phyloP scores from a whole-genome alignment of 75 land plant species.

The Chamaecyparis obtusa region DNA sequence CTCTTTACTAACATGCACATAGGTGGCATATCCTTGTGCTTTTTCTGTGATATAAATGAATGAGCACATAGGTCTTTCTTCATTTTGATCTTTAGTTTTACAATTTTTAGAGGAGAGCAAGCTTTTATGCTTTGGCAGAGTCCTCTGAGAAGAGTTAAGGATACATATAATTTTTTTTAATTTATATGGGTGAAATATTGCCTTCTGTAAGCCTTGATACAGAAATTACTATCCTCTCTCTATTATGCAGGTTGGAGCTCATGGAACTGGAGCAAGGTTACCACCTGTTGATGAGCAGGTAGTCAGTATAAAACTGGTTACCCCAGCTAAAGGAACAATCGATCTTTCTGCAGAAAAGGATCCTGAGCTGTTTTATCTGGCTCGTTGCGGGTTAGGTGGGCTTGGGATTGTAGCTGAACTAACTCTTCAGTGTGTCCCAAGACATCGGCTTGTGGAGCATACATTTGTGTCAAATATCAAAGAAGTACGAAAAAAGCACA shows the following conservation, averaged over 20 bases:
- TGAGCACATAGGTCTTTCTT: too few species aligned
- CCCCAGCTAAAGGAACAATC: conserved; percentile 90
- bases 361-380: conserved; percentile 94
- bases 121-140: too few species aligned
- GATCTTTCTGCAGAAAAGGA: conserved; percentile 87
- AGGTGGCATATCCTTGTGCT: not conserved
- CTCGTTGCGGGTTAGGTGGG: conserved; percentile 97
- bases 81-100: too few species aligned
- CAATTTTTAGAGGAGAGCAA: too few species aligned
- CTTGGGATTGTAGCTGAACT: conserved; percentile 99
- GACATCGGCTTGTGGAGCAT: conserved; percentile 86
- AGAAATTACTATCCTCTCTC: not conserved
- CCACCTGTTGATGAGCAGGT: conserved; percentile 99
- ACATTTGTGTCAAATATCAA: conserved; percentile 79
- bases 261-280: conserved; percentile 96
- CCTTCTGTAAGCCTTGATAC: not conserved
- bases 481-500: conserved; percentile 91
- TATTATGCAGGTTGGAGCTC: conserved; percentile 90
- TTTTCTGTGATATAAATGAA: not conserved
- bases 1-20: not conserved
- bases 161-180: not conserved
- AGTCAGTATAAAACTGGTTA: conserved; percentile 87
- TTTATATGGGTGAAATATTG: not conserved
- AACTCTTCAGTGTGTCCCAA: conserved; percentile 92
- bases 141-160: too few species aligned